These are phyloP conservation scores for Gastrolobium villosum DNA, from an alignment of 306 rosid genomes.

Conservation along the genomic window DNA sequence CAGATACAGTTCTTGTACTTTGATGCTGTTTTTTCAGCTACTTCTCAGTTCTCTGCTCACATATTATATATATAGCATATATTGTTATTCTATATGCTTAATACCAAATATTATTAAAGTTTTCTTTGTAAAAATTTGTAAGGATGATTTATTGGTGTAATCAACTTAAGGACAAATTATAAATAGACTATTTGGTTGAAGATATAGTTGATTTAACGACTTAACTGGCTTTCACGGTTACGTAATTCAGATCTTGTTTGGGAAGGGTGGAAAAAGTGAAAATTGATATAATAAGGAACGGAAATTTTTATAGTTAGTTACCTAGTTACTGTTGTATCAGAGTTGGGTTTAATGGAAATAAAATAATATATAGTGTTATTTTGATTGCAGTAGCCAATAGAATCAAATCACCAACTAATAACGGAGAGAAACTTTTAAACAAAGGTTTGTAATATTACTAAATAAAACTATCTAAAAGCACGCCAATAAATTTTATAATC, in stretches of 20 bases:
- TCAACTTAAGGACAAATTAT: conserved; percentile 2
- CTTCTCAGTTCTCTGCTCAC: neutral
- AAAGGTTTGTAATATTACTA: neutral
- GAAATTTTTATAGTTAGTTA: too few species aligned
- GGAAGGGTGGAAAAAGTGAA: neutral
- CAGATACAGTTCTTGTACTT: conserved; percentile 40
- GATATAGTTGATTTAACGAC: neutral
- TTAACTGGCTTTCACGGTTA: neutral
- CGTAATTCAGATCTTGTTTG: neutral
- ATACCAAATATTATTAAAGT: neutral
- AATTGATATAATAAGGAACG: too few species aligned
- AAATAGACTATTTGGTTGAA: neutral
- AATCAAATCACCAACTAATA: neutral
- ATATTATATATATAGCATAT: conserved; percentile 3
- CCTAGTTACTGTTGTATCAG: too few species aligned
- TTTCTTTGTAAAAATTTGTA: neutral
- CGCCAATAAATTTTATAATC: neutral
- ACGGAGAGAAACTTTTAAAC: neutral
- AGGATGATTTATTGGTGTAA: neutral
- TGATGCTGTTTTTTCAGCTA: conserved; percentile 14
- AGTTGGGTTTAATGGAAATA: too few species aligned
- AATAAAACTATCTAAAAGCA: conserved; percentile 8
- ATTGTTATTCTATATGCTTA: neutral
- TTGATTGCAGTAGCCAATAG: neutral
- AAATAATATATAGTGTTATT: neutral